Conservation (phyloP, 192 early-diverging fungal genomes). For the Chytriomyces hyalinus region DNA sequence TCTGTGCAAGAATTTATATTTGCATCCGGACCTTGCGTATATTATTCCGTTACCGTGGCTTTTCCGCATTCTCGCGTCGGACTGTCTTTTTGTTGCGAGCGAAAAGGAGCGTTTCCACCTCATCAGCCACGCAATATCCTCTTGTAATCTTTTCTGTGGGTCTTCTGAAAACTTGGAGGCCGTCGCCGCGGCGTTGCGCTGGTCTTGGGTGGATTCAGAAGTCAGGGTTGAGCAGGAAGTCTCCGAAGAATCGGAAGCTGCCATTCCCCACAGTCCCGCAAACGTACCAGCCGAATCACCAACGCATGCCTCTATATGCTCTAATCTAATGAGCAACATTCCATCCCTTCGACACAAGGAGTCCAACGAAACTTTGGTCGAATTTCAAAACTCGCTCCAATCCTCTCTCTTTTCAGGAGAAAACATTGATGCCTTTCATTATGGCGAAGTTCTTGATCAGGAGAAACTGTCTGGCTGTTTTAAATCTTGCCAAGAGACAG, state of each 20-base stretch:
- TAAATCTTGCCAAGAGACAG: too few relatives aligned
- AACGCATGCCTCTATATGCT: neutral
- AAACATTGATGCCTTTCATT: too few relatives aligned
- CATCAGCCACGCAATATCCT: neutral
- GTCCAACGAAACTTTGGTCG: too few relatives aligned
- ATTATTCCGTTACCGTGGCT: neutral
- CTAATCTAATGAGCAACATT: too few relatives aligned
- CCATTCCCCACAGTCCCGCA: neutral
- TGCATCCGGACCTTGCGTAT: neutral
- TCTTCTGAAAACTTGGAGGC: neutral
- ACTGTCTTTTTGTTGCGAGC: neutral
- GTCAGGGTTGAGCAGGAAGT: neutral
- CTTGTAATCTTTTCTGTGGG: neutral
- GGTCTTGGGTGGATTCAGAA: neutral
- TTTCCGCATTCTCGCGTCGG: neutral
- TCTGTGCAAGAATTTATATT: neutral
- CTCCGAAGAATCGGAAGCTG: neutral
- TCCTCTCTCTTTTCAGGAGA: too few relatives aligned
- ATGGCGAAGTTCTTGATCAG: too few relatives aligned
- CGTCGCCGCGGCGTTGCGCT: neutral
- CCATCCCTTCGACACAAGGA: too few relatives aligned
- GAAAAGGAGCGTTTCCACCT: neutral
- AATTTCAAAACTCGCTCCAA: too few relatives aligned
- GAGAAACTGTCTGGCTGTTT: too few relatives aligned
- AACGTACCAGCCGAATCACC: neutral